Evolutionary conservation across 345 rosid genomes (phyloP), one percentile per base, ranked within the genome.

Genomic region (Carallia pectinifolia): DNA sequence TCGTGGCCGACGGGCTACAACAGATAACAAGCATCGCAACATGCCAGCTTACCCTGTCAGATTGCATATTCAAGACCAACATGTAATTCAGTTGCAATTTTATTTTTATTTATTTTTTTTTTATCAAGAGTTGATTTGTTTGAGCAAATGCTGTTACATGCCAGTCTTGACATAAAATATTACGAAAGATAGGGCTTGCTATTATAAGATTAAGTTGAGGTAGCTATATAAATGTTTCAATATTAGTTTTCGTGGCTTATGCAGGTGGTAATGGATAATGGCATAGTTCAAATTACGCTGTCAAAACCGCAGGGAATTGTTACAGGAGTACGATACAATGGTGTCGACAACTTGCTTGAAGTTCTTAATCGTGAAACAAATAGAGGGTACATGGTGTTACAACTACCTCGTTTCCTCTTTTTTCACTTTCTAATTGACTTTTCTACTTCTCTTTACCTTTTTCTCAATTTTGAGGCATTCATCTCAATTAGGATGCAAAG

Each of bases 31-130:
- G 7, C 66, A 71, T 54, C 69, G 5, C 61, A 70, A 71, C 62
- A 82, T 86, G 89, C 64, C 77, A 56, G 37, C 65, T 74, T 90
- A 75, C 65, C 79, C 82, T 9, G 92, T 87, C 52, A 76, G 81
- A 17, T 71, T 89, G 79, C 79, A 83, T 80, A 74, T 87, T 67
- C 81, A 74, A 55, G 92, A 87, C 65, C 82, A 65, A 60, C 79
- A 85, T 84, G 92, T 89, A 84, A 80, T 68, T 59, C 52, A 47
- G 37, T 37, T 52, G 34, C 29, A 17, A 16, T 80, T 34, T 55
- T 73, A 23, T 23, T 23, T 23, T 23, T 23, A 16, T 80, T 61
- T 58, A 17, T 71, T 17, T 34, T 72, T 53, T 65, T 52, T 68
- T 31, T 17, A 0, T 34, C 31, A 56, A n/a, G 53, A 1, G 33